phyloP scores from a whole-genome alignment of 352 stramenopile species.

The Pythium rishiriense region DNA sequence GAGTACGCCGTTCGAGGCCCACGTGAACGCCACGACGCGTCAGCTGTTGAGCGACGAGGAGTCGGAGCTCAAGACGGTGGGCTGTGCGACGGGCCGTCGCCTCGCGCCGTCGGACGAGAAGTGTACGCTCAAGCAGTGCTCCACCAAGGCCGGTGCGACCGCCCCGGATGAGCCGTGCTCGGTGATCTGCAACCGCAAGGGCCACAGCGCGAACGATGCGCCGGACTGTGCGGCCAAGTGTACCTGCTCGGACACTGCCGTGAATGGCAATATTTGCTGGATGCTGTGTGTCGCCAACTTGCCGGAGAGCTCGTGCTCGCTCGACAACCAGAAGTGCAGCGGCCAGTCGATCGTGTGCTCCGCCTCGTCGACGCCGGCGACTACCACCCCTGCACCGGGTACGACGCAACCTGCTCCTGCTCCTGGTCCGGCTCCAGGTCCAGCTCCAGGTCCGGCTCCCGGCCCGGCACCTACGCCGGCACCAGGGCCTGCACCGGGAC shows the following conservation, averaged over 20 bases:
- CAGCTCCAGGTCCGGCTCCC: neutral
- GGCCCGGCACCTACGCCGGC: neutral
- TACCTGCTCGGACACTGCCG: slow-evolving; percentile 33
- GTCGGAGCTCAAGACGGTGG: slow-evolving; percentile 40
- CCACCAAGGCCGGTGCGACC: slow-evolving; percentile 30
- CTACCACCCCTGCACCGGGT: slow-evolving; percentile 10
- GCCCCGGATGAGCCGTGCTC: slow-evolving; percentile 37
- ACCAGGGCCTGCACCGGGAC: neutral
- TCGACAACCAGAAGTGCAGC: slow-evolving; percentile 39
- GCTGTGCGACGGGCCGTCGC: slow-evolving; percentile 41
- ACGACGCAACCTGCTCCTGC: slow-evolving; percentile 6
- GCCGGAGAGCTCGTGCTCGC: slow-evolving; percentile 23
- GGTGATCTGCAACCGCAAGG: slow-evolving; percentile 39
- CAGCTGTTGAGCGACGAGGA: slow-evolving; percentile 32
- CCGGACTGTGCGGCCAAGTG: slow-evolving; percentile 45
- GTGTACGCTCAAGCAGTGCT: slow-evolving; percentile 39
- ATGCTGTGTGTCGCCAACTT: slow-evolving; percentile 56
- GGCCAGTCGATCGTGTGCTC: slow-evolving; percentile 37
- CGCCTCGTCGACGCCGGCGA: neutral
- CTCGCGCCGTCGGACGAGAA: slow-evolving; percentile 38
- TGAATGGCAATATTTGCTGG: slow-evolving; percentile 47
- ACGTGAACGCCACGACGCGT: slow-evolving; percentile 40
- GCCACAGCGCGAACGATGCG: slow-evolving; percentile 33
- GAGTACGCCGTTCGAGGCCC: slow-evolving; percentile 35
- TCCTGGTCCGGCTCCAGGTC: neutral